Conservation (phyloP, 2,329 filamentous ascomycete species). For the Aspergillus sp. region DNA sequence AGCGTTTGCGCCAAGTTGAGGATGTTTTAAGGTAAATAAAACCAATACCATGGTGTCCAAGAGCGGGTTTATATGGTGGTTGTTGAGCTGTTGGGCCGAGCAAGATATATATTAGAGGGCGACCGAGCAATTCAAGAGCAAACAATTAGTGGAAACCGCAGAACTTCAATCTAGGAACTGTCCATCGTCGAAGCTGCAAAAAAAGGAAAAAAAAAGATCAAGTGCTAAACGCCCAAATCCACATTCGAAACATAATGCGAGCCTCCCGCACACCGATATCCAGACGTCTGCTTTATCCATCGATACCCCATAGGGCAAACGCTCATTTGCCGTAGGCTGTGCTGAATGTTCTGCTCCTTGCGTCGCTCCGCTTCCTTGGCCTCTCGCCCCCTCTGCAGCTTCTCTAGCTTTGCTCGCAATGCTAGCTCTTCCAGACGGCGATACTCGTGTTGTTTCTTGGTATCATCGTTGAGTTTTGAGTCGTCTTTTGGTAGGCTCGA, state of each 20-base stretch:
- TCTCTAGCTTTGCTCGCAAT: constrained; percentile 41
- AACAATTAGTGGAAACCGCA: too few species aligned
- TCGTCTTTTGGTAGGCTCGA: constrained; percentile 18
- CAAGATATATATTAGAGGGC: too few species aligned
- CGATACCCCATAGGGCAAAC: constrained; percentile 60
- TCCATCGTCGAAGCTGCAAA: background rate
- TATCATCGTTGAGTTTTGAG: constrained; percentile 1
- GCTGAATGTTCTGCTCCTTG: constrained; percentile 48
- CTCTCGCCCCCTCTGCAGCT: constrained; percentile 38
- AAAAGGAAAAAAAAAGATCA: background rate
- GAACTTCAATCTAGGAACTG: background rate
- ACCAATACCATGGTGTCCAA: too few species aligned
- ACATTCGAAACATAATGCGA: constrained; percentile 58
- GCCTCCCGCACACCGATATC: constrained; percentile 68
- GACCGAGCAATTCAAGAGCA: too few species aligned
- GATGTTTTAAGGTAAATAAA: too few species aligned
- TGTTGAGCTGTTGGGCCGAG: too few species aligned
- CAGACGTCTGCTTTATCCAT: constrained; percentile 65
- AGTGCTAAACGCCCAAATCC: constrained; percentile 1
- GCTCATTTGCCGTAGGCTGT: constrained; percentile 59
- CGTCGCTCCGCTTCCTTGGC: constrained; percentile 41
- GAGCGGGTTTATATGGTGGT: too few species aligned
- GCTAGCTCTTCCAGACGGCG: constrained; percentile 23
- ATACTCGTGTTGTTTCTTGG: constrained; percentile 7
- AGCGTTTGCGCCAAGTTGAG: too few species aligned